Conservation (phyloP, 208 protist genomes). For the Paratrypanosoma confusum region DNA sequence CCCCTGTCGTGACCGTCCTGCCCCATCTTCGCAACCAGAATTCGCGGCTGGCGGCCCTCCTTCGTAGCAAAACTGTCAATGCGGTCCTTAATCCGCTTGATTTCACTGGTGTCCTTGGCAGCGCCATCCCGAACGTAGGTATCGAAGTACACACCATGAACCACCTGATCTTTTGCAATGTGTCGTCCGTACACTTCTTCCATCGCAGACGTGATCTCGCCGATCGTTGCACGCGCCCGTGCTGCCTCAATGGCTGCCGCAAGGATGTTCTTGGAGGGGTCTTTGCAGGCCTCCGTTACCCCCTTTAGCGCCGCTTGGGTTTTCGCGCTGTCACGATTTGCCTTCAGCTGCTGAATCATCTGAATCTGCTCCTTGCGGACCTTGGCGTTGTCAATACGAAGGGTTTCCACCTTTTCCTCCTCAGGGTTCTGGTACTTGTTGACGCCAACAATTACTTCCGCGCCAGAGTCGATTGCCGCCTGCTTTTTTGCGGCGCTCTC, state of each 20-base stretch:
- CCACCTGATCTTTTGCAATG: slow-evolving; percentile 44
- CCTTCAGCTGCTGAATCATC: slow-evolving; percentile 39
- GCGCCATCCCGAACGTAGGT: slow-evolving; percentile 32
- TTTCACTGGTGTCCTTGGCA: slow-evolving; percentile 26
- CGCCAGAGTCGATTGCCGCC: slow-evolving; percentile 80
- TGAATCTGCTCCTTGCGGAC: slow-evolving; percentile 74
- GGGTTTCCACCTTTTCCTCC: slow-evolving; percentile 61
- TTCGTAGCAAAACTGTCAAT: slow-evolving; percentile 59
- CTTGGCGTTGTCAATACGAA: slow-evolving; percentile 86
- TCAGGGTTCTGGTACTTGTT: slow-evolving; percentile 86
- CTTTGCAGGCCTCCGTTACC: slow-evolving; percentile 64
- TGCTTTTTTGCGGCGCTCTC: slow-evolving; percentile 87
- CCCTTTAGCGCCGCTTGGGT: slow-evolving; percentile 37
- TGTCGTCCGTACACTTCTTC: slow-evolving; percentile 74
- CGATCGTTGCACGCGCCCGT: slow-evolving; percentile 80
- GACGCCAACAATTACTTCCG: slow-evolving; percentile 92
- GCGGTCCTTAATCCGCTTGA: slow-evolving; percentile 23
- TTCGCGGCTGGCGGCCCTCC: slow-evolving; percentile 87
- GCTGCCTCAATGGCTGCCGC: slow-evolving; percentile 80
- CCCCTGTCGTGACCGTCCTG: slow-evolving; percentile 95
- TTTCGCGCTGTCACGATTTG: slow-evolving; percentile 35
- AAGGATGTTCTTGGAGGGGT: slow-evolving; percentile 76
- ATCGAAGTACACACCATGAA: slow-evolving; percentile 76
- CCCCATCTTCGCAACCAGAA: slow-evolving; percentile 95
- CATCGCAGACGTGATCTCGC: slow-evolving; percentile 91